A percentile compares a stretch with the other conserved stretches of the same genome.
These are phyloP conservation scores for Yamadazyma kitorensis DNA, from an alignment of 805 yeast genomes.

Conservation along the genomic window DNA sequence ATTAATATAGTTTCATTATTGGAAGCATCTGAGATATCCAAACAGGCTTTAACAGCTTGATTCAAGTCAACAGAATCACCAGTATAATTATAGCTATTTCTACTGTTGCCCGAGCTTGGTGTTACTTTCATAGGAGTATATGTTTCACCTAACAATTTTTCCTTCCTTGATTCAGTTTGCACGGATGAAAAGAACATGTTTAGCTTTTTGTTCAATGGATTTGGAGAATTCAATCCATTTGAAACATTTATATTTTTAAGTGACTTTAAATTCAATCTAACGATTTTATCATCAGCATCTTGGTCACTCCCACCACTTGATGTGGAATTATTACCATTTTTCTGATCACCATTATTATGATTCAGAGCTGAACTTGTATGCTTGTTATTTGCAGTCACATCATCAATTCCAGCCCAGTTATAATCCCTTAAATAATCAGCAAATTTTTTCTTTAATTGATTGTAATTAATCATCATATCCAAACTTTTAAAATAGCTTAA, in stretches of 20 bases:
- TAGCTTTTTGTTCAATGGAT: conserved; percentile 9
- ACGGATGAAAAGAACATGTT: conserved; percentile 4
- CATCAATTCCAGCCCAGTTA: conserved; percentile 29
- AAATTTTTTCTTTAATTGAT: conserved; percentile 23
- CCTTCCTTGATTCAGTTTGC: background rate
- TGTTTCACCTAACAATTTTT: conserved; percentile 4
- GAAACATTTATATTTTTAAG: too few species aligned
- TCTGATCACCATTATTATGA: too few species aligned
- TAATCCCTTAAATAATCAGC: conserved; percentile 23
- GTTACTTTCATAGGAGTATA: too few species aligned
- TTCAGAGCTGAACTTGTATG: too few species aligned
- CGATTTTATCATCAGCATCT: too few species aligned
- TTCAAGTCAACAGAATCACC: conserved; percentile 17
- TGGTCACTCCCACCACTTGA: too few species aligned
- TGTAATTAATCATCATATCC: conserved; percentile 23
- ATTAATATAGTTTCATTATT: conserved; percentile 34
- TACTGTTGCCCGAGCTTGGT: too few species aligned
- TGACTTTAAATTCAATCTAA: too few species aligned
- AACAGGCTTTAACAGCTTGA: conserved; percentile 43
- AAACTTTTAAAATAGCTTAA: conserved; percentile 28
- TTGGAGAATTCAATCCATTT: conserved; percentile 4
- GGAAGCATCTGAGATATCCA: conserved; percentile 48
- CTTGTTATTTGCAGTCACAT: too few species aligned
- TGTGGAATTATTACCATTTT: too few species aligned
- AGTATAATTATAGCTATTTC: background rate